phyloP scores from a whole-genome alignment of 441 rosid species.

The Flueggea neowawraea region DNA sequence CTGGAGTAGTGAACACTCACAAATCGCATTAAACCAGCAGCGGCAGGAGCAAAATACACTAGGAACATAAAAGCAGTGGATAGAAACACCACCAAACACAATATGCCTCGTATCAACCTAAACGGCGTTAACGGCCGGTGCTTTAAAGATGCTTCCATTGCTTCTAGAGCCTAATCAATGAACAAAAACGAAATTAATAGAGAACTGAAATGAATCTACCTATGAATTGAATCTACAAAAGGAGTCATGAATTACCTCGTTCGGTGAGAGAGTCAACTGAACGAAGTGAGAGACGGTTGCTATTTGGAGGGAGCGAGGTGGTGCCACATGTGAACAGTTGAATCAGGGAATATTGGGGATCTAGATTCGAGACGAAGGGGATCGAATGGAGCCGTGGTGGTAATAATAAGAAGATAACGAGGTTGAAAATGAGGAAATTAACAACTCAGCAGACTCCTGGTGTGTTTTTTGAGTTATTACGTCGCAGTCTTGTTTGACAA shows the following conservation, averaged over 20 bases:
- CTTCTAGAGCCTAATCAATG: background rate
- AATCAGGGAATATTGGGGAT: too few species aligned
- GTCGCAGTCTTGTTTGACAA: too few species aligned
- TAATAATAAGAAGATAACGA: too few species aligned
- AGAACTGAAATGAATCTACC: background rate
- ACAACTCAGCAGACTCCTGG: too few species aligned
- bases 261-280: constrained; percentile 3
- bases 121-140: constrained; percentile 61
- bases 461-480: too few species aligned
- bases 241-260: background rate
- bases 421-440: too few species aligned
- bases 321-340: too few species aligned
- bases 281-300: background rate
- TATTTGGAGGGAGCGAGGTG: background rate
- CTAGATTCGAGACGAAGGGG: too few species aligned
- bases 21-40: constrained; percentile 48
- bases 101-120: constrained; percentile 65
- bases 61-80: constrained; percentile 83
- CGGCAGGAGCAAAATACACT: constrained; percentile 56
- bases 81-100: constrained; percentile 67
- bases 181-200: too few species aligned
- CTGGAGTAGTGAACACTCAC: constrained; percentile 62
- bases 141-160: constrained; percentile 55
- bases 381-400: too few species aligned
- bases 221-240: background rate